Percentiles rank a stretch among this genome's conserved stretches.
phyloP scores from a whole-genome alignment of 352 stramenopile species.

The Blastocystis sp. region DNA sequence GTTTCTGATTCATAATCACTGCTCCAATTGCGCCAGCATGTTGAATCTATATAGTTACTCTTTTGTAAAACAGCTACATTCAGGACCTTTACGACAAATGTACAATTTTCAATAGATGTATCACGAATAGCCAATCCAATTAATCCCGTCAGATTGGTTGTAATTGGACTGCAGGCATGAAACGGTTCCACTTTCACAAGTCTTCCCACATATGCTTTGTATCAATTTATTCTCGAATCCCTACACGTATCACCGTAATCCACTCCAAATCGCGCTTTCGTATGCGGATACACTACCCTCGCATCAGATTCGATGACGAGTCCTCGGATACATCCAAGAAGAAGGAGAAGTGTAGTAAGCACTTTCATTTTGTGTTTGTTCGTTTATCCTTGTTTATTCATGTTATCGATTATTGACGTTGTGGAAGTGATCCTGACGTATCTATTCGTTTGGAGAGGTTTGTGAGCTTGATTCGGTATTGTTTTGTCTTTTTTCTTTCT shows the following conservation, averaged over 20 bases:
- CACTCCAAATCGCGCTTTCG: conserved; percentile 14
- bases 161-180: background rate
- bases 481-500: no score
- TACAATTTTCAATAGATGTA: background rate
- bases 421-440: background rate
- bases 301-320: background rate
- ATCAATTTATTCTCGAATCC: background rate
- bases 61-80: background rate
- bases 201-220: background rate
- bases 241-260: background rate
- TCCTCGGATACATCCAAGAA: background rate
- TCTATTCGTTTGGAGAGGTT: background rate
- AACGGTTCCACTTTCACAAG: conserved; percentile 9
- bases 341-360: background rate
- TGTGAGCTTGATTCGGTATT: background rate
- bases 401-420: background rate
- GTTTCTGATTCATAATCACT: conserved; percentile 51
- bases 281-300: background rate
- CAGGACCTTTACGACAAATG: conserved; percentile 14
- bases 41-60: conserved; percentile 8
- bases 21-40: conserved; percentile 15
- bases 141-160: background rate
- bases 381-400: background rate
- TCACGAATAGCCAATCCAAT: conserved; percentile 53
- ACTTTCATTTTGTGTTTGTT: conserved; percentile 17